Percentiles rank a stretch among this genome's conserved stretches.
These are phyloP conservation scores for Fulvia fulva DNA, from an alignment of 2,329 filamentous ascomycete species.

Conservation along the genomic window DNA sequence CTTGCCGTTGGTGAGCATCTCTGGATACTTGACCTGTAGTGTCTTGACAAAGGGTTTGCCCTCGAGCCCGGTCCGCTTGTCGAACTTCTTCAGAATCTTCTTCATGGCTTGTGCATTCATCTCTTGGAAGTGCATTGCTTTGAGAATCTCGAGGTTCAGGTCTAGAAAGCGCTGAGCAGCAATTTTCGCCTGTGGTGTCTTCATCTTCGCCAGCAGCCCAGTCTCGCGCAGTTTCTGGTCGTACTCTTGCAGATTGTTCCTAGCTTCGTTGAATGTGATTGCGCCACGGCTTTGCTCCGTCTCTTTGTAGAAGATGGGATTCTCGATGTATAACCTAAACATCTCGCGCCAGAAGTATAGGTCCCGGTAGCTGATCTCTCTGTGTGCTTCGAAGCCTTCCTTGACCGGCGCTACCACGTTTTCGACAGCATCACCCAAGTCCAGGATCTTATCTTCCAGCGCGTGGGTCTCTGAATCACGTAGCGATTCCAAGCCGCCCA, in stretches of 20 bases:
- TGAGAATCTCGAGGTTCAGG: slow-evolving; percentile 72
- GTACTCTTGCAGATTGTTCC: slow-evolving; percentile 67
- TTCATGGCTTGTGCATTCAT: slow-evolving; percentile 72
- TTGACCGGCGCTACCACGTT: slow-evolving; percentile 62
- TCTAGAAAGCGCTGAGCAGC: slow-evolving; percentile 67
- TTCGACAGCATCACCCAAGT: slow-evolving; percentile 62
- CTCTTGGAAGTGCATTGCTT: slow-evolving; percentile 77
- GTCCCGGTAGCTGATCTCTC: slow-evolving; percentile 45
- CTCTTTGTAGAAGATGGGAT: slow-evolving; percentile 76
- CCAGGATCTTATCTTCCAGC: slow-evolving; percentile 60
- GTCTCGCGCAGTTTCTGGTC: slow-evolving; percentile 61
- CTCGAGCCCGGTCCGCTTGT: slow-evolving; percentile 75
- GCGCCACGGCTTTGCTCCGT: slow-evolving; percentile 67
- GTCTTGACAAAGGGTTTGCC: slow-evolving; percentile 33
- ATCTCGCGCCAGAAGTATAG: slow-evolving; percentile 74
- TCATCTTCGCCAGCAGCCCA: slow-evolving; percentile 59
- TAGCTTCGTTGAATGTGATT: slow-evolving; percentile 62
- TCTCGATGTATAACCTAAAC: slow-evolving; percentile 76
- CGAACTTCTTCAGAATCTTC: slow-evolving; percentile 91
- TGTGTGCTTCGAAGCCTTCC: slow-evolving; percentile 38
- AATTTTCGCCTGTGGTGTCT: slow-evolving; percentile 59
- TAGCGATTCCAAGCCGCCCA: slow-evolving; percentile 64
- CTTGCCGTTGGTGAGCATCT: slow-evolving; percentile 39
- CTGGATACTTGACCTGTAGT: slow-evolving; percentile 27
- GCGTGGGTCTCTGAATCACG: slow-evolving; percentile 62